phyloP scores from a whole-genome alignment of 148 eudicot species.

The Rhododendron williamsianum region DNA sequence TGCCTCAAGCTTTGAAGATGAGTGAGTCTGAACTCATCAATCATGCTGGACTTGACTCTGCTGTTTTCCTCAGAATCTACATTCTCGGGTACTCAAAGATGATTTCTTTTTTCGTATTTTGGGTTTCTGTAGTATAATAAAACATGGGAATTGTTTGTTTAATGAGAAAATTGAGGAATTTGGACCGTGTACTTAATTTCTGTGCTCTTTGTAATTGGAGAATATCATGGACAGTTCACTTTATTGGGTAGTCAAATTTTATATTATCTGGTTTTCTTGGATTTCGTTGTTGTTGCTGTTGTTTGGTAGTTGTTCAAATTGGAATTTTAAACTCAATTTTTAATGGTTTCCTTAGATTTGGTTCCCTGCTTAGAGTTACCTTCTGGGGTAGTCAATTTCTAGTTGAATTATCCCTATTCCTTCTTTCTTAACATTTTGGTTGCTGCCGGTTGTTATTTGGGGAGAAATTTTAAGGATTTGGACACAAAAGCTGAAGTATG shows the following conservation, averaged over 20 bases:
- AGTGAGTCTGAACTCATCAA: slow-evolving; percentile 54
- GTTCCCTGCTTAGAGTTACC: not conserved
- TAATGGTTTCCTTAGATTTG: not conserved
- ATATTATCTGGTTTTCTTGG: not conserved
- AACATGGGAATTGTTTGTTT: not conserved
- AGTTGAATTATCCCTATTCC: not conserved
- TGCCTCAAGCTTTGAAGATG: slow-evolving; percentile 91
- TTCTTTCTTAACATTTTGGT: not conserved
- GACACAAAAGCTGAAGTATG: not conserved
- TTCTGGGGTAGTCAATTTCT: slow-evolving; percentile 1
- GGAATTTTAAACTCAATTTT: not conserved
- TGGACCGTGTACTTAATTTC: not conserved
- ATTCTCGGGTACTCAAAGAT: slow-evolving; percentile 59
- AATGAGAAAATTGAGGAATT: not conserved
- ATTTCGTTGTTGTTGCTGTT: not conserved
- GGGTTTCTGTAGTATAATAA: not conserved
- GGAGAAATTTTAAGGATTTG: not conserved
- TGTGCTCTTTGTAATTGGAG: not conserved
- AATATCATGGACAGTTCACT: not conserved
- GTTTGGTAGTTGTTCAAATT: slow-evolving; percentile 1
- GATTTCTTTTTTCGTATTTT: not conserved
- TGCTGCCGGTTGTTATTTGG: not conserved
- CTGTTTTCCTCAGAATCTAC: slow-evolving; percentile 84
- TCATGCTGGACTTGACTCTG: slow-evolving; percentile 99
- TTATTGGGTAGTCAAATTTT: not conserved